Evolutionary conservation across 768 basidiomycete genomes (phyloP).

Genomic region (Termitomyces sp.): DNA sequence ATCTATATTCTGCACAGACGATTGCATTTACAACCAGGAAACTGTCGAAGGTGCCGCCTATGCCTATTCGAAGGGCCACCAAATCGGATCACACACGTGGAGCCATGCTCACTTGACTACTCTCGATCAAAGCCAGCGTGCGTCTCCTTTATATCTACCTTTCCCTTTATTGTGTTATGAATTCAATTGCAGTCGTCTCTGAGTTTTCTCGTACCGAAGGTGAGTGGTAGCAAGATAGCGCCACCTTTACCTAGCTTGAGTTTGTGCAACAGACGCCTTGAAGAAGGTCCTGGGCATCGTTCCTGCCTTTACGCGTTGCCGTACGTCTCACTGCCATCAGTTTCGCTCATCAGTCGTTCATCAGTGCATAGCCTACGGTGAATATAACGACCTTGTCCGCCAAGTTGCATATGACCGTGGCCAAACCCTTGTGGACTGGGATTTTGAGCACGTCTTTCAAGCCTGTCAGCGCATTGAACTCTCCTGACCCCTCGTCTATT

Average conservation of each 20-base stretch:
- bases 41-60: conserved; percentile 27
- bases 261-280: conserved; percentile 28
- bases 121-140: conserved; percentile 13
- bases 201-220: conserved; percentile 32
- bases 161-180: not conserved
- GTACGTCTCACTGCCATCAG: conserved; percentile 18
- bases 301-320: conserved; percentile 40
- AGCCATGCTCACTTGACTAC: conserved; percentile 33
- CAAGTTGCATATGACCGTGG: conserved; percentile 20
- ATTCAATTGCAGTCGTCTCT: conserved; percentile 20
- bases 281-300: conserved; percentile 31
- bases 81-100: conserved; percentile 50
- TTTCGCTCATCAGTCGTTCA: not conserved
- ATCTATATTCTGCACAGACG: conserved; percentile 20
- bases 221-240: conserved; percentile 7
- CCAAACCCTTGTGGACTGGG: conserved; percentile 22
- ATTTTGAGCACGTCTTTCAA: conserved; percentile 18
- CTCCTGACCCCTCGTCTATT: not conserved
- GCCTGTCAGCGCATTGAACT: not conserved
- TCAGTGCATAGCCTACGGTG: conserved; percentile 30
- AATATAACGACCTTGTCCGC: conserved; percentile 34
- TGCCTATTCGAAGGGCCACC: conserved; percentile 38
- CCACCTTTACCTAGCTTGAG: not conserved
- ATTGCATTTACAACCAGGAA: conserved; percentile 35
- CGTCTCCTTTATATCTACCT: not conserved